Base-by-base conservation (phyloP, 1,284 basidiomycete species). In the Naganishia liquefaciens region DNA sequence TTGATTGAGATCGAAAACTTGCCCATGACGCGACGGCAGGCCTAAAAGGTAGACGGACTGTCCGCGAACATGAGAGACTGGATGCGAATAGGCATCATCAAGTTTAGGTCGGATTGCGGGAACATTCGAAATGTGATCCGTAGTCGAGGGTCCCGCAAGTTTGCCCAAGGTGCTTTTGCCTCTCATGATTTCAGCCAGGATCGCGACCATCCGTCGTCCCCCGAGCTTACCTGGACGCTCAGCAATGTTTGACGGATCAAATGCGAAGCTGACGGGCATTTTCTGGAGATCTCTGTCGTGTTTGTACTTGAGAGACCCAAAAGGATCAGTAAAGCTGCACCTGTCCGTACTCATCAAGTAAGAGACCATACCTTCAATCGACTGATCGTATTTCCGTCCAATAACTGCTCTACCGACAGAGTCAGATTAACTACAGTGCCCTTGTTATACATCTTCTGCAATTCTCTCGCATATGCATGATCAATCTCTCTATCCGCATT, bases 321-420 rank as follows among this genome's bases (percentile, higher is more conserved):
- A 25, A 25, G 10, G n/a, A 4, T 58, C 43, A 57, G 54, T 33
- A 37, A 2, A 9, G 21, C 27, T 13, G 5, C 7, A 30, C 19
- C 5, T 17, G 28, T 28, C 10, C 7, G 11, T 21, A 7, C 7
- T 19, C 25, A 15, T 10, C 11, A 58, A 7, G 33, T 7, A 5
- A 37, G 13, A 9, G 33, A 37, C n/a, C 30, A 43, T 25, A 49
- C 55, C 21, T 40, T 58, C 46, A 58, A 23, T 13, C 55, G 55
- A 58, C 55, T 58, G 46, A 58, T 58, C 3, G 44, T 25, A 21
- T 58, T 58, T 13, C 28, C 28, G n/a, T 58, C 55, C 3, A 58
- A 23, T n/a, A 58, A 30, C 30, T 39, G 44, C 13, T 37, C 23
- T 13, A 37, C 30, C 11, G 23, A 19, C 2, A 37, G n/a, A 9